Evolutionary conservation across 2,329 filamentous ascomycete genomes (phyloP).

Genomic region (Dactylellina haptotyla): DNA sequence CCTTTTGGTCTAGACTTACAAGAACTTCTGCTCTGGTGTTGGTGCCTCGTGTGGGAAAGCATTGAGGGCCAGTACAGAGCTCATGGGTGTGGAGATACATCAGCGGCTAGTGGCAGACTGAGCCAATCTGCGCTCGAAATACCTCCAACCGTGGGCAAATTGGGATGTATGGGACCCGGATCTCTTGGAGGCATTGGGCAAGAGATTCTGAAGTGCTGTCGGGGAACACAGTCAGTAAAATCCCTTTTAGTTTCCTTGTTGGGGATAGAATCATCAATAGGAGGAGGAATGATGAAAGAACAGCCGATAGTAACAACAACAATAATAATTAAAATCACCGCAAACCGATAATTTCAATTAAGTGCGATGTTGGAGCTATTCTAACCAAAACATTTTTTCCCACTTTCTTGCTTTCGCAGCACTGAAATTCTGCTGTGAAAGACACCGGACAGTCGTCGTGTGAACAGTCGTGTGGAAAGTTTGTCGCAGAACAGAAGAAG

Average conservation of each 20-base stretch:
- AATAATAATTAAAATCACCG: too few species aligned
- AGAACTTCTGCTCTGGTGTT: neutral
- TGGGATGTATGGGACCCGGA: neutral
- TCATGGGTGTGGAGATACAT: slow-evolving; percentile 25
- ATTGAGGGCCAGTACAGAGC: neutral
- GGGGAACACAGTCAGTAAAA: too few species aligned
- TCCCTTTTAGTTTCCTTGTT: too few species aligned
- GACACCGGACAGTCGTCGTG: slow-evolving; percentile 18
- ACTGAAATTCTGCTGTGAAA: neutral
- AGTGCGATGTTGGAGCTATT: too few species aligned
- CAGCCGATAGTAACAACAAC: too few species aligned
- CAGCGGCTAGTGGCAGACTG: slow-evolving; percentile 44
- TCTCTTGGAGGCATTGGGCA: too few species aligned
- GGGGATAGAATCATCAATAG: too few species aligned
- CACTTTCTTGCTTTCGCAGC: too few species aligned
- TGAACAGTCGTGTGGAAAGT: slow-evolving; percentile 18
- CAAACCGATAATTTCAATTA: too few species aligned
- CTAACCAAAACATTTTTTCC: too few species aligned
- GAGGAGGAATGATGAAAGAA: too few species aligned
- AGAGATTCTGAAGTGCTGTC: too few species aligned
- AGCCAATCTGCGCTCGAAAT: slow-evolving; percentile 4
- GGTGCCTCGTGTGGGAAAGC: slow-evolving; percentile 15
- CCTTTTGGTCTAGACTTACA: slow-evolving; percentile 15
- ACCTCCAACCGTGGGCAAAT: neutral
- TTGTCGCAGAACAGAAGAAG: slow-evolving; percentile 31